A percentile compares a stretch with the other conserved stretches of the same genome.
These are phyloP conservation scores for Boletus pseudopeckii DNA, from an alignment of 768 basidiomycete species.

Conservation along the genomic window DNA sequence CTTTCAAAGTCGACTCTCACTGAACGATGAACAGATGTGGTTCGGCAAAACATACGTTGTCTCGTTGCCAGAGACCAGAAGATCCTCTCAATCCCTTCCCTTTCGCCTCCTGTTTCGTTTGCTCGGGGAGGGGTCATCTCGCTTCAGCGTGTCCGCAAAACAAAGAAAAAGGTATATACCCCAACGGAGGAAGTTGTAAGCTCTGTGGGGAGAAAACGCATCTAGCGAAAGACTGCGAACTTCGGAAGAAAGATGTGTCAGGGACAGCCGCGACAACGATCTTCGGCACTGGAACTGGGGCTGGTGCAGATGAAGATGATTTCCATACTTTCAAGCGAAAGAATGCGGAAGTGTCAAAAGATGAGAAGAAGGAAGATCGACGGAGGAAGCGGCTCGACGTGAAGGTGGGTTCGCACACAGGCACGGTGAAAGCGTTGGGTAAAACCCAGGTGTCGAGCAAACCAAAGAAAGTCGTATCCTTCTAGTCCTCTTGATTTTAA, in stretches of 20 bases:
- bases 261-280: constrained; percentile 21
- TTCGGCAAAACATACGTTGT: constrained; percentile 71
- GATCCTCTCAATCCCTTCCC: constrained; percentile 70
- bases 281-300: constrained; percentile 40
- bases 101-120: constrained; percentile 91
- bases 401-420: constrained; percentile 43
- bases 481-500: constrained; percentile 28
- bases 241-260: constrained; percentile 53
- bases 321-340: constrained; percentile 78
- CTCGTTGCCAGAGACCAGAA: constrained; percentile 66
- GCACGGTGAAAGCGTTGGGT: constrained; percentile 36
- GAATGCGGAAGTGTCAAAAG: constrained; percentile 55
- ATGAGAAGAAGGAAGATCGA: constrained; percentile 50
- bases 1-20: background rate
- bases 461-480: constrained; percentile 48
- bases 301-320: constrained; percentile 92
- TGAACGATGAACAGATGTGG: constrained; percentile 59
- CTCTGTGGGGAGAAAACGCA: constrained; percentile 84
- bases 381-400: constrained; percentile 41
- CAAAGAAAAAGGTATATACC: constrained; percentile 76
- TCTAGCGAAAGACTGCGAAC: constrained; percentile 77
- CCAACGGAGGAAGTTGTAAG: constrained; percentile 88
- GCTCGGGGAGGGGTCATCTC: constrained; percentile 78
- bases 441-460: constrained; percentile 19
- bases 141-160: constrained; percentile 82